Conservation (phyloP, 1,284 basidiomycete species). For the Salmacisia buchloeana region DNA sequence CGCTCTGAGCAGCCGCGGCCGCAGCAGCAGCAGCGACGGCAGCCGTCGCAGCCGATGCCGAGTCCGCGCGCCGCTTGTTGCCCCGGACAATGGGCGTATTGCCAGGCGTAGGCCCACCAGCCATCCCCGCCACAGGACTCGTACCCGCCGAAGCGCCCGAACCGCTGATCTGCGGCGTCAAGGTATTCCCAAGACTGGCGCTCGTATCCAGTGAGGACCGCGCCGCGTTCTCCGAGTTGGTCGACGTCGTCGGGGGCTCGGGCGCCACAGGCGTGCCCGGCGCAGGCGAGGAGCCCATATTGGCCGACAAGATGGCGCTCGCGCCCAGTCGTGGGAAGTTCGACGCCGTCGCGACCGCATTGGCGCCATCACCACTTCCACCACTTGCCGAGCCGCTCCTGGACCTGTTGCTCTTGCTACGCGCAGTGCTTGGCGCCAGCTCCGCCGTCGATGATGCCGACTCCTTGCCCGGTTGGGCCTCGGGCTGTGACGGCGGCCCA, state of each 20-base stretch:
- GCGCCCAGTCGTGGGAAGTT: background rate
- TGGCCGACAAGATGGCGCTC: background rate
- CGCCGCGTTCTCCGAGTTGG: conserved; percentile 1
- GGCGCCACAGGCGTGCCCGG: conserved; percentile 2
- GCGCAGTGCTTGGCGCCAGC: background rate
- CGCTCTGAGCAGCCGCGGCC: background rate
- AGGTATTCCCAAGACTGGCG: no score
- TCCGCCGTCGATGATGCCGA: background rate
- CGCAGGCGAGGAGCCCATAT: background rate
- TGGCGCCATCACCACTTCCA: background rate
- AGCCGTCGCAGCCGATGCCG: background rate
- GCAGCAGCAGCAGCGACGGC: background rate
- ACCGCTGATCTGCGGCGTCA: no score
- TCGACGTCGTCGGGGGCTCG: conserved; percentile 5
- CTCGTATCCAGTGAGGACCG: background rate
- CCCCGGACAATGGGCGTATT: background rate
- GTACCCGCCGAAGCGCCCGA: background rate
- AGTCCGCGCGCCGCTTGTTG: background rate
- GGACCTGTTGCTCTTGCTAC: background rate
- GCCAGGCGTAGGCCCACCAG: background rate
- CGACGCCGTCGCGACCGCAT: background rate
- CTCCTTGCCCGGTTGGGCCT: background rate
- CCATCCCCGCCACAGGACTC: background rate
- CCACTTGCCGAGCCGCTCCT: background rate
- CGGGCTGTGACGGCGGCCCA: background rate